Conservation (phyloP, 176 grass and related monocot genomes). For the Otatea glauca region DNA sequence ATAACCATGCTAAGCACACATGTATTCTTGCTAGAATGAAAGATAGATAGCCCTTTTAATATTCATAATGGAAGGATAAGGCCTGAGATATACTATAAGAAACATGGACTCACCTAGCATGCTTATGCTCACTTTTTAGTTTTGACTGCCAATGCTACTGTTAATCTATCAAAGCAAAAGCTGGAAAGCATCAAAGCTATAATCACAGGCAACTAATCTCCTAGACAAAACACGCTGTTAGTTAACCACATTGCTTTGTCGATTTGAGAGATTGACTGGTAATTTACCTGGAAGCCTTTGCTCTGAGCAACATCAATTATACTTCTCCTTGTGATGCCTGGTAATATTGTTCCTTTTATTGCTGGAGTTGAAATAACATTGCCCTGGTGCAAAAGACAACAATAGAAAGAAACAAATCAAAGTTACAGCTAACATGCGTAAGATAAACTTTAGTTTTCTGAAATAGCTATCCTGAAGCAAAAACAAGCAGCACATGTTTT, state of each 20-base stretch:
- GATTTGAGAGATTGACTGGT: constrained; percentile 15
- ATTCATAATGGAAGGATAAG: constrained; percentile 26
- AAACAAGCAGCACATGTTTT: constrained; percentile 6
- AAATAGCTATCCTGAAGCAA: background rate
- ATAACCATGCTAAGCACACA: background rate
- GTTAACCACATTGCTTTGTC: background rate
- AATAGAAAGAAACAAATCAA: constrained; percentile 29
- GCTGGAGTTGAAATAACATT: constrained; percentile 82
- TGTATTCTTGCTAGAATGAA: background rate
- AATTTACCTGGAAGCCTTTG: constrained; percentile 74
- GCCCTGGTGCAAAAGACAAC: constrained; percentile 52
- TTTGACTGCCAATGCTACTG: background rate
- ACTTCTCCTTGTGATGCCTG: constrained; percentile 96
- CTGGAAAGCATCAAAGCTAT: background rate
- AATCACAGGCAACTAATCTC: background rate
- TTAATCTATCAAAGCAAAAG: constrained; percentile 29
- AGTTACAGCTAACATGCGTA: constrained; percentile 21
- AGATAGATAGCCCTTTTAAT: background rate
- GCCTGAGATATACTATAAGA: background rate
- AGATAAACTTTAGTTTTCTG: constrained; percentile 3
- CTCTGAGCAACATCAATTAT: constrained; percentile 90
- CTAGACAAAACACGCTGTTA: background rate
- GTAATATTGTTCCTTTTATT: constrained; percentile 92
- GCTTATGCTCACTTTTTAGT: constrained; percentile 7
- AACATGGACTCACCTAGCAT: constrained; percentile 24